A percentile compares a stretch with the other conserved stretches of the same genome.
Conservation (phyloP, 2,329 filamentous ascomycete species). For the Aureobasidium pullulans region DNA sequence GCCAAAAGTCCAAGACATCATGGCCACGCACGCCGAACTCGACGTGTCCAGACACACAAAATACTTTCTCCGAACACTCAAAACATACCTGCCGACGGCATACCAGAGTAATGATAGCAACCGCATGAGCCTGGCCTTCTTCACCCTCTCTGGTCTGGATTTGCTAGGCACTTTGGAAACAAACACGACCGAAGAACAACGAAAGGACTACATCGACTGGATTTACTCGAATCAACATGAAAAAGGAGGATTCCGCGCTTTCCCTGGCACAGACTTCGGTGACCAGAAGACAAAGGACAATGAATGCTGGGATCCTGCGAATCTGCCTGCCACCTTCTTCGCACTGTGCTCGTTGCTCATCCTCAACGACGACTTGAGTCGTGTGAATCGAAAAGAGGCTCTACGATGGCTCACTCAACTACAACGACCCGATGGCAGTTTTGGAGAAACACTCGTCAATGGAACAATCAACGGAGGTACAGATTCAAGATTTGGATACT, state of each 20-base stretch:
- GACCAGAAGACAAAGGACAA: constrained; percentile 44
- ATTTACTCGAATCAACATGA: constrained; percentile 81
- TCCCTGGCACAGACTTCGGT: constrained; percentile 59
- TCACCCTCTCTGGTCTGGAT: constrained; percentile 79
- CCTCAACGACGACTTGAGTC: constrained; percentile 51
- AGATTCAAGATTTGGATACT: constrained; percentile 84
- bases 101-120: constrained; percentile 89
- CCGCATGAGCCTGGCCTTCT: constrained; percentile 82
- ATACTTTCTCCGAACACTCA: constrained; percentile 88
- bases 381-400: constrained; percentile 60
- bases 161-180: constrained; percentile 60
- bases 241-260: constrained; percentile 80
- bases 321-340: constrained; percentile 83
- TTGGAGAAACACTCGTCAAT: constrained; percentile 69
- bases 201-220: constrained; percentile 59
- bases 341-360: constrained; percentile 67
- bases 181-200: constrained; percentile 47
- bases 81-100: constrained; percentile 61
- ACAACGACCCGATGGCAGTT: constrained; percentile 80
- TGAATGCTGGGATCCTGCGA: constrained; percentile 63
- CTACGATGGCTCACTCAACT: constrained; percentile 66
- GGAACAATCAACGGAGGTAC: constrained; percentile 64
- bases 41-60: constrained; percentile 34
- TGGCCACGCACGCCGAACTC: constrained; percentile 3
- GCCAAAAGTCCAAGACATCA: constrained; percentile 2